Percentiles rank a stretch among this genome's conserved stretches.
Evolutionary conservation across 345 rosid genomes (phyloP).

Genomic region (Populus ilicifolia): DNA sequence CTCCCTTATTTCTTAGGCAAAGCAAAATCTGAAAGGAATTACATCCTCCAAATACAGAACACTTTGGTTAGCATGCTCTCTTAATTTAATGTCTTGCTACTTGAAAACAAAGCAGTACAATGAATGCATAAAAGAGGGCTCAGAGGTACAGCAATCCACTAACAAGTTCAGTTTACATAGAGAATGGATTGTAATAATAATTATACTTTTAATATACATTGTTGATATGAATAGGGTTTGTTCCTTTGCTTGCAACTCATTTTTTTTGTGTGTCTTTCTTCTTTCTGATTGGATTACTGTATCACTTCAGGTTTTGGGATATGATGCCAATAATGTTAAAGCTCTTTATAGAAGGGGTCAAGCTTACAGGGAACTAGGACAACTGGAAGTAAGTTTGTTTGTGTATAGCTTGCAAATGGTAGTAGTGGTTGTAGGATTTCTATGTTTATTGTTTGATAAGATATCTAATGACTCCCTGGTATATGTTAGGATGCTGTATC

Average conservation of each 20-base stretch:
- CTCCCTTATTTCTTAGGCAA: constrained; percentile 54
- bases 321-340: constrained; percentile 77
- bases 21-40: constrained; percentile 66
- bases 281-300: constrained; percentile 18
- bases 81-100: constrained; percentile 96
- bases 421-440: constrained; percentile 14
- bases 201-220: background rate
- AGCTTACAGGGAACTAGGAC: constrained; percentile 78
- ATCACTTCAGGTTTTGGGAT: constrained; percentile 61
- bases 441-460: background rate
- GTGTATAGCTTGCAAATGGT: constrained; percentile 7
- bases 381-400: constrained; percentile 59
- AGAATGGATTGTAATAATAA: background rate
- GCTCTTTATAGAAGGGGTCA: constrained; percentile 97
- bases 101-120: constrained; percentile 64
- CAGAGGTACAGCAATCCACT: constrained; percentile 53
- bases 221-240: background rate
- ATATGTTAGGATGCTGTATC: constrained; percentile 70
- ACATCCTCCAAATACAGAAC: constrained; percentile 57
- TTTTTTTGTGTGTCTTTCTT: background rate
- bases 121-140: constrained; percentile 77
- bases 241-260: background rate
- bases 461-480: constrained; percentile 10
- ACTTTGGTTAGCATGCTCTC: constrained; percentile 75
- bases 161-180: background rate